These are phyloP conservation scores for Boletus reticulatus DNA, from an alignment of 768 basidiomycete genomes.

Conservation along the genomic window DNA sequence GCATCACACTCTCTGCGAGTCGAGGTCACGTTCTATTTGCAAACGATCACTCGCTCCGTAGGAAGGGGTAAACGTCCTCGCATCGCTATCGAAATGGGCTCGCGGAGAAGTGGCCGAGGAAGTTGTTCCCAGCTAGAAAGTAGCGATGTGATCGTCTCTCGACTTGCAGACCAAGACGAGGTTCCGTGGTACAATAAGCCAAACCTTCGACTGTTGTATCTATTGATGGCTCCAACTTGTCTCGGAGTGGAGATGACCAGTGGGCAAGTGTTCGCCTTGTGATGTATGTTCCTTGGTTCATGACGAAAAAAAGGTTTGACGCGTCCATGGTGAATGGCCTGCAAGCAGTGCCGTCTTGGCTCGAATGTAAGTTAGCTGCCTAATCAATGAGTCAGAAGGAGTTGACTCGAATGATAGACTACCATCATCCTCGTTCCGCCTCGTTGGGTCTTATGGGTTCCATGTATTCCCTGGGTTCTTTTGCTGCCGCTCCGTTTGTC, in stretches of 20 bases:
- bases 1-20: too few species aligned
- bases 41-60: too few species aligned
- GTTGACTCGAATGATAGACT: constrained; percentile 38
- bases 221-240: constrained; percentile 48
- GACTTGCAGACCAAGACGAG: constrained; percentile 26
- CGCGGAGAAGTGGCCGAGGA: not conserved
- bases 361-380: constrained; percentile 42
- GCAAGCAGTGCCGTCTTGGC: constrained; percentile 58
- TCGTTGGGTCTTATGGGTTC: constrained; percentile 57
- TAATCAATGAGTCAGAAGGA: not conserved
- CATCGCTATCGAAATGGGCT: constrained; percentile 1
- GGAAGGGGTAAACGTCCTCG: too few species aligned
- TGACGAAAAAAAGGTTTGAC: constrained; percentile 17
- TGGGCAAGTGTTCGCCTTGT: constrained; percentile 8
- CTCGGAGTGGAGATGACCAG: constrained; percentile 20
- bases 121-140: not conserved
- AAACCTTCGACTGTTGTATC: constrained; percentile 53
- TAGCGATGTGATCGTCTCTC: too few species aligned
- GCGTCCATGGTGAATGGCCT: constrained; percentile 64
- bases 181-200: constrained; percentile 63
- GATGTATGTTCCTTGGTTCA: not conserved
- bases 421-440: constrained; percentile 50
- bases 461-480: constrained; percentile 57
- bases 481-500: constrained; percentile 46
- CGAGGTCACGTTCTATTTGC: too few species aligned